phyloP scores from a whole-genome alignment of 805 yeast genomes.

The Yarrowia keelungensis region DNA sequence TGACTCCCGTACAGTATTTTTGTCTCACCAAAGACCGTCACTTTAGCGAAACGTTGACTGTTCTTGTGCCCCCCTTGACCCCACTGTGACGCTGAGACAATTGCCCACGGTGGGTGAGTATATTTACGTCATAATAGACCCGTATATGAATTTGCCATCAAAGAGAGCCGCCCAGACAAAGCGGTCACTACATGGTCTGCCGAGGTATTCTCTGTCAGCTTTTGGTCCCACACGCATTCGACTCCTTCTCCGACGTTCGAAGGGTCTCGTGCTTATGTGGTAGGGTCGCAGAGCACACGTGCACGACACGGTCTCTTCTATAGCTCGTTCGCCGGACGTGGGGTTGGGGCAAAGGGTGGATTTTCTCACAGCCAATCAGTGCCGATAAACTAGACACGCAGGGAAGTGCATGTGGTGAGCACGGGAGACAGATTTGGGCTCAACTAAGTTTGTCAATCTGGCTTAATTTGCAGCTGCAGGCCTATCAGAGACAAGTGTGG shows the following conservation, averaged over 20 bases:
- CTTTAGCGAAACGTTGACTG: no score
- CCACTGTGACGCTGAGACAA: neutral
- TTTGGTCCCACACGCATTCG: no score
- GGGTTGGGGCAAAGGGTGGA: neutral
- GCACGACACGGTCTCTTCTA: conserved; percentile 24
- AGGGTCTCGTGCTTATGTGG: neutral
- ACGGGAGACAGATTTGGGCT: conserved; percentile 19
- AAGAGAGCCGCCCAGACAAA: neutral
- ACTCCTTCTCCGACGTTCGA: neutral
- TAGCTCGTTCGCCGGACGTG: conserved; percentile 18
- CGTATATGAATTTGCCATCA: conserved; percentile 1
- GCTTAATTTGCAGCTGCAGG: conserved; percentile 4
- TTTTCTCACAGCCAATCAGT: conserved; percentile 8
- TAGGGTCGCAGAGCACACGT: neutral
- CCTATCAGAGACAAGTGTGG: conserved; percentile 24
- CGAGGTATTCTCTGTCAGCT: no score
- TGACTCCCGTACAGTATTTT: no score
- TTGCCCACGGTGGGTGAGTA: neutral
- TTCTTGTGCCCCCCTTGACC: neutral
- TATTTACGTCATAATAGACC: neutral
- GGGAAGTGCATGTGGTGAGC: conserved; percentile 34
- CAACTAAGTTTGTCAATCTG: conserved; percentile 6
- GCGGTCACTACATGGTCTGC: neutral
- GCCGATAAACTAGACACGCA: conserved; percentile 31
- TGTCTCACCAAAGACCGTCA: neutral